Conservation (phyloP, 768 basidiomycete genomes). For the Mycena haematopus region DNA sequence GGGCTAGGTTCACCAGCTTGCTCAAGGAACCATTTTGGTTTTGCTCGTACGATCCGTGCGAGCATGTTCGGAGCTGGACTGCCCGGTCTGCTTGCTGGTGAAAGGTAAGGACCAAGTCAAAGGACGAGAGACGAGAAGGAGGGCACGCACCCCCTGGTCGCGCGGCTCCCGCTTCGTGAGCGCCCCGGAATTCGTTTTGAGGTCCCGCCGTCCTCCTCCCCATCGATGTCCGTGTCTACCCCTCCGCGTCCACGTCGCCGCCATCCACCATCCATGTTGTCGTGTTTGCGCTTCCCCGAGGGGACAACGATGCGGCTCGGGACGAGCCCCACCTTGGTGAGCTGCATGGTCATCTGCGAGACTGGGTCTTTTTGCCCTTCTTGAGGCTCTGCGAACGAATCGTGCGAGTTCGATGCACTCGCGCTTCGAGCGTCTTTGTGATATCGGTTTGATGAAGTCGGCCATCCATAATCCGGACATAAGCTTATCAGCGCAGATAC, state of each 20-base stretch:
- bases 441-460: constrained; percentile 98
- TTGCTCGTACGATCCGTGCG: constrained; percentile 84
- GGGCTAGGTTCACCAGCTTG: constrained; percentile 59
- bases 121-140: constrained; percentile 2
- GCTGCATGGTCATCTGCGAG: constrained; percentile 80
- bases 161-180: constrained; percentile 65
- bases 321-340: constrained; percentile 90
- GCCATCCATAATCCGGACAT: constrained; percentile 99
- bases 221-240: constrained; percentile 62
- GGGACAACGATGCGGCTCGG: constrained; percentile 86
- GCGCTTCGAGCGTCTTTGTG: constrained; percentile 91
- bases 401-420: constrained; percentile 68
- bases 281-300: constrained; percentile 78
- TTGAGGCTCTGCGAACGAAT: constrained; percentile 79
- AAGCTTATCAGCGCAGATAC: neutral
- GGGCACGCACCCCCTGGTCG: constrained; percentile 63
- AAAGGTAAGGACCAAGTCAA: constrained; percentile 16
- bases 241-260: constrained; percentile 49
- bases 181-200: constrained; percentile 66
- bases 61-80: constrained; percentile 84
- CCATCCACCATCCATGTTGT: constrained; percentile 63
- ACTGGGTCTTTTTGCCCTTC: constrained; percentile 85
- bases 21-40: constrained; percentile 72
- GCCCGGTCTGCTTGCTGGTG: constrained; percentile 83
- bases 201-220: constrained; percentile 50